Evolutionary conservation across 257 asterid genomes (phyloP).

Genomic region (Datura wrightii): DNA sequence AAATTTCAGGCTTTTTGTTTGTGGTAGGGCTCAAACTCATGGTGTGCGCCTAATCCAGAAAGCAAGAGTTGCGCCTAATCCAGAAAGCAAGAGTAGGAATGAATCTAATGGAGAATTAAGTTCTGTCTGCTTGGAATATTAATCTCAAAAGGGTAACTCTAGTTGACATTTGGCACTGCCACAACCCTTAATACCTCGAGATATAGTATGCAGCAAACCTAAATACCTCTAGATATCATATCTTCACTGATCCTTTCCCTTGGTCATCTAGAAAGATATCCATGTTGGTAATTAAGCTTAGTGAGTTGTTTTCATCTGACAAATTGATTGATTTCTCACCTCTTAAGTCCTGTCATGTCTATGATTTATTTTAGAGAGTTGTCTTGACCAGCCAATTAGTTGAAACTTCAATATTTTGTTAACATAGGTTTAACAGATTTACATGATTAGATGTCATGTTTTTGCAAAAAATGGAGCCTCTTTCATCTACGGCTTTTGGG

Average conservation of each 20-base stretch:
- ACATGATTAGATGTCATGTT: background rate
- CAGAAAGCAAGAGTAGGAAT: background rate
- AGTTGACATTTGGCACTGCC: background rate
- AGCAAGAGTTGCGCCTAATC: background rate
- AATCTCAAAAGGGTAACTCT: background rate
- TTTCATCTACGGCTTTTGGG: background rate
- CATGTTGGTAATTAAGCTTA: background rate
- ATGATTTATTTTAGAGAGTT: background rate
- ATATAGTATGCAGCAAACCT: background rate
- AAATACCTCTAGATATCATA: conserved; percentile 2
- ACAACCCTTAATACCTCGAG: background rate
- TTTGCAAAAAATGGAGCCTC: background rate
- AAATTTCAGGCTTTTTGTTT: background rate
- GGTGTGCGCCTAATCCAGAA: background rate
- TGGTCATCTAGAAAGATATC: conserved; percentile 3
- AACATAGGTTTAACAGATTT: background rate
- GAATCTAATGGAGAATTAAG: background rate
- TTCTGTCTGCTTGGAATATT: conserved; percentile 10
- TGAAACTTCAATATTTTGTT: background rate
- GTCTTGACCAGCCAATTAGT: background rate
- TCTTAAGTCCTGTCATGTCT: background rate
- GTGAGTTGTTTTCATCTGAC: conserved; percentile 12
- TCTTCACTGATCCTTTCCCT: background rate
- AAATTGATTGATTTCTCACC: conserved; percentile 19
- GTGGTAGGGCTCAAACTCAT: background rate